These are phyloP conservation scores for Chalciporus sphaerocephalus DNA, from an alignment of 768 basidiomycete genomes.

Conservation along the genomic window DNA sequence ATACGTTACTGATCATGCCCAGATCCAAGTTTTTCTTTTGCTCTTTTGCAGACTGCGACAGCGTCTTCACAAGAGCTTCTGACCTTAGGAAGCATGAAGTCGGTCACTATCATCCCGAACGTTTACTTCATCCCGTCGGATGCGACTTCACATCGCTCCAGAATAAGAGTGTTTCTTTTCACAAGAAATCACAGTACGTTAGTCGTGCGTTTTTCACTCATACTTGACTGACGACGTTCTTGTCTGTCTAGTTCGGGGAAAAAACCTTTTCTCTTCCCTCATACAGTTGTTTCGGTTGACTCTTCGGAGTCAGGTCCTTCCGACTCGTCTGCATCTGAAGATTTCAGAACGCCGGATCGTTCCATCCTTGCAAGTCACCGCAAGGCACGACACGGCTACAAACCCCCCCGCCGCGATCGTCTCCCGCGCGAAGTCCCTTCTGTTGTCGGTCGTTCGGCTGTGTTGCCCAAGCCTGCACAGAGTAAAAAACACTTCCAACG, in stretches of 20 bases:
- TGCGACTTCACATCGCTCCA: slow-evolving; percentile 16
- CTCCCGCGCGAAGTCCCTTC: not conserved
- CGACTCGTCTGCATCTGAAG: not conserved
- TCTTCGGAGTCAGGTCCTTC: not conserved
- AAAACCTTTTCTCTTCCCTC: slow-evolving; percentile 9
- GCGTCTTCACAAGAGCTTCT: slow-evolving; percentile 2
- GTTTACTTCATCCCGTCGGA: not conserved
- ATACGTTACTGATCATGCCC: not conserved
- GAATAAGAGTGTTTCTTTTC: slow-evolving; percentile 21
- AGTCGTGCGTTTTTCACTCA: not conserved
- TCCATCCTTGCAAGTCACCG: slow-evolving; percentile 25
- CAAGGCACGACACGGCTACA: slow-evolving; percentile 18
- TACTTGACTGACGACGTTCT: not conserved
- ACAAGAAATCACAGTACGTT: slow-evolving; percentile 18
- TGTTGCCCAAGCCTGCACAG: not conserved
- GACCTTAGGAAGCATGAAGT: slow-evolving; percentile 12
- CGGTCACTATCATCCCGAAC: slow-evolving; percentile 5
- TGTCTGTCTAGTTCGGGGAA: slow-evolving; percentile 19
- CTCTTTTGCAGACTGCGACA: not conserved
- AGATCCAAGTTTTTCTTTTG: slow-evolving; percentile 5
- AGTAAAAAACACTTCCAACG: not conserved
- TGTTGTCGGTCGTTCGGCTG: not conserved
- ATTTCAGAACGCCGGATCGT: slow-evolving; percentile 23
- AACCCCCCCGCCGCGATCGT: slow-evolving; percentile 8
- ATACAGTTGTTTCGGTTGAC: not conserved